Conservation (phyloP, 768 basidiomycete species). For the Termitomyces titanicus region DNA sequence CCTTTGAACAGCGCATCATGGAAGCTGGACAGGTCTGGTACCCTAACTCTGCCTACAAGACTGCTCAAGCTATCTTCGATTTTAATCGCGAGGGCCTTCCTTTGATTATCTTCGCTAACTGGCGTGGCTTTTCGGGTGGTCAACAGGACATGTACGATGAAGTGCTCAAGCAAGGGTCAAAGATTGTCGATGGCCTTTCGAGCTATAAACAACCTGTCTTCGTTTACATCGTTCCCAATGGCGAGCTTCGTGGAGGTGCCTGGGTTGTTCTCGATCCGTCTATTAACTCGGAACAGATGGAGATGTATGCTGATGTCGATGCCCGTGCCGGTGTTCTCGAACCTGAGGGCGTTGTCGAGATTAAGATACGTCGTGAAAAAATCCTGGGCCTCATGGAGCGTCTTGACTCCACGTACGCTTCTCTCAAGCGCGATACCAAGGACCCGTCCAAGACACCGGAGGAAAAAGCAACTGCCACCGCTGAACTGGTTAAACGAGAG, state of each 20-base stretch:
- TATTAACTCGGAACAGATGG: slow-evolving; percentile 96
- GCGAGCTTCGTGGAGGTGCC: slow-evolving; percentile 97
- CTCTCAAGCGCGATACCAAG: slow-evolving; percentile 77
- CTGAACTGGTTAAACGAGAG: slow-evolving; percentile 73
- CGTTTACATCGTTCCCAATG: slow-evolving; percentile 97
- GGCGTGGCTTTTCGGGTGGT: slow-evolving; percentile 99
- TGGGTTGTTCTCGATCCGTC: slow-evolving; percentile 99
- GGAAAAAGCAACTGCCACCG: slow-evolving; percentile 66
- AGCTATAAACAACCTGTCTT: slow-evolving; percentile 97
- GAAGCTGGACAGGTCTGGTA: slow-evolving; percentile 99
- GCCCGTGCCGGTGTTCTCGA: slow-evolving; percentile 95
- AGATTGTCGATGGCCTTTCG: slow-evolving; percentile 97
- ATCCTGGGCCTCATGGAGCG: slow-evolving; percentile 89
- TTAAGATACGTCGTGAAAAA: slow-evolving; percentile 97
- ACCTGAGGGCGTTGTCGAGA: slow-evolving; percentile 96
- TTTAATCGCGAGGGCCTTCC: slow-evolving; percentile 97
- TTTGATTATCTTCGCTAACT: slow-evolving; percentile 98
- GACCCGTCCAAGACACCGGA: slow-evolving; percentile 70
- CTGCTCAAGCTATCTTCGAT: slow-evolving; percentile 98
- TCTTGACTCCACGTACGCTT: slow-evolving; percentile 78
- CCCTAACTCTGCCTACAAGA: slow-evolving; percentile 99
- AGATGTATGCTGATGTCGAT: slow-evolving; percentile 98
- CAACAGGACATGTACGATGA: slow-evolving; percentile 99
- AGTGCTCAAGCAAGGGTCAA: slow-evolving; percentile 93
- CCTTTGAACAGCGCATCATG: slow-evolving; percentile 97